Evolutionary conservation across 768 basidiomycete genomes (phyloP), one percentile per base, ranked within the genome.

Genomic region (Boletus barrowsii): DNA sequence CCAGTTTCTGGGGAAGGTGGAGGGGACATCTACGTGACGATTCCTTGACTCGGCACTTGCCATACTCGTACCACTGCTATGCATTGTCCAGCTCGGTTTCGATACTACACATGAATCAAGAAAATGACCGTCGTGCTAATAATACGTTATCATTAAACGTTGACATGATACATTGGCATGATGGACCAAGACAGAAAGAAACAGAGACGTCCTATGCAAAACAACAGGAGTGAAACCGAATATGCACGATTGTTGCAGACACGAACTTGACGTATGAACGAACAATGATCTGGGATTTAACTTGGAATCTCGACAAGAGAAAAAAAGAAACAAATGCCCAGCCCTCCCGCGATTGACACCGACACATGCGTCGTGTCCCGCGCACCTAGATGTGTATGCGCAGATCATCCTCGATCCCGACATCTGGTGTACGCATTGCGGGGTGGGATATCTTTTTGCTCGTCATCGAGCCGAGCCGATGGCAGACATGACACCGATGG

Each of bases 1-100:
- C 47, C 53, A 63, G 29, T 83, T 84, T 59, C 62, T 80, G 55
- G 63, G 49, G 2, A 69, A 62, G 53, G 58, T 70, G 10, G 49
- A 53, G 22, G 32, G 39, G 5, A 33, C 17, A 17, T 22, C 32
- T 0, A 35, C 30, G 14, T 60, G 54, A 49, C 10, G 11, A 33
- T 30, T 5, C 10, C 13, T 13, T 32, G 15, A 13, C 10, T 29
- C 20, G 17, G 37, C 29, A 11, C 36, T 35, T 10, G 9, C 10
- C n/a, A 9, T 5, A 36, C 29, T 43, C 17, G 33, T 39, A 43
- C 33, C 8, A n/a, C 22, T 18, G 1, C 29, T 45, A 10, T 39
- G 9, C 26, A 47, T 47, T 43, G 15, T 15, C 32, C 22, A 13
- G 33, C 13, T 39, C 17, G 50, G 43, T 13, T n/a, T 49, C 49